Evolutionary conservation across 352 stramenopile genomes (phyloP).

Genomic region (Phytophthora cryptogea): DNA sequence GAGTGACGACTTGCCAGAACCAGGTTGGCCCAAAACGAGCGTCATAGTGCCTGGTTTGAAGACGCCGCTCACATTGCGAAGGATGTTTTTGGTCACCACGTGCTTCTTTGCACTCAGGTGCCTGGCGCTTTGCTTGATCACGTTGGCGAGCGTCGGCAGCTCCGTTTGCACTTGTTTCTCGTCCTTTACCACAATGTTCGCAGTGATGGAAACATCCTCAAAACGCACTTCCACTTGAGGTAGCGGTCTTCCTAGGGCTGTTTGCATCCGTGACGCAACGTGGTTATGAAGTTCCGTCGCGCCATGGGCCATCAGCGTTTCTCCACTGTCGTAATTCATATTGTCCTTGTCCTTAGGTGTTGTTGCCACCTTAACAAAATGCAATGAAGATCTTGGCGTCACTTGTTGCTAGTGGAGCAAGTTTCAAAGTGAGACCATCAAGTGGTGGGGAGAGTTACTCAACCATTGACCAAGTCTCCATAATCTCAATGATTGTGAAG

Average conservation of each 20-base stretch:
- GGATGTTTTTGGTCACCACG: constrained; percentile 37
- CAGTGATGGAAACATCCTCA: constrained; percentile 37
- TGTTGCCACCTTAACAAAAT: constrained; percentile 2
- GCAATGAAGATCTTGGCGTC: background rate
- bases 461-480: constrained; percentile 5
- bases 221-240: constrained; percentile 51
- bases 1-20: constrained; percentile 27
- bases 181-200: constrained; percentile 28
- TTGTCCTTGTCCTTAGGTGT: background rate
- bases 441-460: background rate
- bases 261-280: constrained; percentile 23
- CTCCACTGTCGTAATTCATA: constrained; percentile 11
- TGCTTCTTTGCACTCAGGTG: constrained; percentile 19
- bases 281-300: constrained; percentile 28
- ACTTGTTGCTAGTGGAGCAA: background rate
- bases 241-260: constrained; percentile 22
- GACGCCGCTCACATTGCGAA: constrained; percentile 34
- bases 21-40: constrained; percentile 22
- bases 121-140: constrained; percentile 21
- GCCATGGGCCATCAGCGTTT: constrained; percentile 29
- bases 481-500: constrained; percentile 25
- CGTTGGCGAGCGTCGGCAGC: constrained; percentile 43
- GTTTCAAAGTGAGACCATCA: constrained; percentile 14
- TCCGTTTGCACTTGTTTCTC: constrained; percentile 24
- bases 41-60: constrained; percentile 31